Percentiles rank a stretch among this genome's conserved stretches.
Conservation (phyloP, 75 land plant species). For the Selaginella tamariscina region DNA sequence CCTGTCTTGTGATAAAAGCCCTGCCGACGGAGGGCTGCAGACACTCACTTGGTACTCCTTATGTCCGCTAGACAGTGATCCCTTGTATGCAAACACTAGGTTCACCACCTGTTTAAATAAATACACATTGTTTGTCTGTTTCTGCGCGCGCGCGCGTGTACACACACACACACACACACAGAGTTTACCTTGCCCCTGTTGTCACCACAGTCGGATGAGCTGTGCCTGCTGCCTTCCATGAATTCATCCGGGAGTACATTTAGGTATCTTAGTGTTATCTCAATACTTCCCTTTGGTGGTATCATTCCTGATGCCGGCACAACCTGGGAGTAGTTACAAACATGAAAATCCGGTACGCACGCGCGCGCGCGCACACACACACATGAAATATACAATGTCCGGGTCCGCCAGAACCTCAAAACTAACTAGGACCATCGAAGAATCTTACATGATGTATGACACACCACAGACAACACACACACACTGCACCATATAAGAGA, state of each 20-base stretch:
- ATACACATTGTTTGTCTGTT: too few relatives aligned
- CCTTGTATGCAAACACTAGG: not conserved
- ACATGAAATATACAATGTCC: not conserved
- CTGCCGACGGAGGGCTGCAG: not conserved
- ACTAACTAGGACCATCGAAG: not conserved
- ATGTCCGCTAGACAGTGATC: not conserved
- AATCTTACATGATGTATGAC: not conserved
- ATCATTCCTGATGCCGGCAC: slow-evolving; percentile 55
- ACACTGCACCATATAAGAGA: slow-evolving; percentile 4
- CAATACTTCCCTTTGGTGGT: slow-evolving; percentile 32
- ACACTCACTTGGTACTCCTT: not conserved
- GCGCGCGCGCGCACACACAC: not conserved
- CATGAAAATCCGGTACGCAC: not conserved
- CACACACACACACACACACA: too few relatives aligned
- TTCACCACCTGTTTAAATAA: too few relatives aligned
- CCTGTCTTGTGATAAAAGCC: not conserved
- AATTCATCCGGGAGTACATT: slow-evolving; percentile 25
- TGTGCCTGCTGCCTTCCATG: not conserved
- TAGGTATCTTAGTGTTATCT: slow-evolving; percentile 35
- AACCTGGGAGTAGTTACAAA: slow-evolving; percentile 31
- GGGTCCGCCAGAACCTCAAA: not conserved
- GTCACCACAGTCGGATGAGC: not conserved
- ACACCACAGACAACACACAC: not conserved
- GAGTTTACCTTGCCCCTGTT: not conserved
- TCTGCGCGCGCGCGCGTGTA: too few relatives aligned